Evolutionary conservation across 257 asterid genomes (phyloP).

Genomic region (Fraxinus pennsylvanica): DNA sequence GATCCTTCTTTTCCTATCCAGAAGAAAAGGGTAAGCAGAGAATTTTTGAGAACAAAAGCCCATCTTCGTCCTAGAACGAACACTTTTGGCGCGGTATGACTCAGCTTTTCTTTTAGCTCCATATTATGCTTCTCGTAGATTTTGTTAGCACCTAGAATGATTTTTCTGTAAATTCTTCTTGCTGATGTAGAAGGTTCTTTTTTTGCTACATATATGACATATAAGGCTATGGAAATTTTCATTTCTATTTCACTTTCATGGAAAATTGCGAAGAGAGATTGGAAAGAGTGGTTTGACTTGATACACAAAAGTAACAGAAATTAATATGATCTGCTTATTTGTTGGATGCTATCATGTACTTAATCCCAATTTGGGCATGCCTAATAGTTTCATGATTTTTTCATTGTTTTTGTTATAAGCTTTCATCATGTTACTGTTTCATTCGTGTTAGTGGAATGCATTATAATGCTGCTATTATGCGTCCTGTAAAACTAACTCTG

Average conservation of each 20-base stretch:
- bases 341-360: neutral
- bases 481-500: neutral
- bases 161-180: neutral
- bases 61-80: conserved; percentile 99
- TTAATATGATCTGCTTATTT: neutral
- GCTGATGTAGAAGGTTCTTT: neutral
- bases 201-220: neutral
- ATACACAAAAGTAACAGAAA: neutral
- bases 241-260: neutral
- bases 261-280: neutral
- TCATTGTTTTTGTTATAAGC: neutral
- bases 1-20: conserved; percentile 94
- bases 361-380: neutral
- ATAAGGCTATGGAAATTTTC: neutral
- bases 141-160: neutral
- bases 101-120: conserved; percentile 21
- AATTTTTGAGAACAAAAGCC: conserved; percentile 93
- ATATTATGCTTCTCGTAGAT: neutral
- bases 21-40: conserved; percentile 94
- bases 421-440: neutral
- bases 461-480: neutral
- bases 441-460: neutral
- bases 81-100: conserved; percentile 92
- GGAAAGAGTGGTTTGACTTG: neutral
- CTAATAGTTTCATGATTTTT: neutral